Base-by-base conservation (phyloP, 1,139 yeast species). In the Nakaseomyces kungkrabaensis region DNA sequence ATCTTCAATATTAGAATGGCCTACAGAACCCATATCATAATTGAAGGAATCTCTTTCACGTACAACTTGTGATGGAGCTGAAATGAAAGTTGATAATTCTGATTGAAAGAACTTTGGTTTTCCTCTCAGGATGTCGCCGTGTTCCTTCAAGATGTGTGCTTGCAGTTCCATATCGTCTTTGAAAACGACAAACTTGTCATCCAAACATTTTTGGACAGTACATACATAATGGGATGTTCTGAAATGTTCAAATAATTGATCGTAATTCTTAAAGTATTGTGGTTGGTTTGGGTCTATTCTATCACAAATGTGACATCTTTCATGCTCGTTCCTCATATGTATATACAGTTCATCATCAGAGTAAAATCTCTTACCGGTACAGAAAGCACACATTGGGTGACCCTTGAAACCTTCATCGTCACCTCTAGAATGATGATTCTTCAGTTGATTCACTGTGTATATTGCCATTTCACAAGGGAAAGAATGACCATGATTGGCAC, bases 271-370 rank as follows among this genome's bases (percentile, higher is more conserved):
- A 68, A 84, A 94, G 67, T 87, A 89, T 59, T 82, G 88, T 0
- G 95, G 94, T 4, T 75, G 72, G 24, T 78, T 70, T 1, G 85
- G 78, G 56, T 75, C 74, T 13, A 80, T 72, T 61, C 79, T 82
- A 58, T 89, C 95, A 70, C 99, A 92, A 38, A 94, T 81, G 59
- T 83, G 86, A 66, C 99, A 92, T 58, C 83, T 79, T 65, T 90
- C 97, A 66, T 92, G 98, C 50, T 72, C 72, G 54, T 87, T 87
- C 58, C 96, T 74, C 68, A 92, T 77, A 66, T 92, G 99, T 40
- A 82, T 68, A 59, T 79, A 81, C 58, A 89, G 73, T 64, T 90
- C 97, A 63, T 92, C 97, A 49, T 82, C 89, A 0, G 96, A 88
- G 64, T 92, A 92, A 64, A 87, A 90, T 51, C 95, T 69, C 56